A percentile compares a stretch with the other conserved stretches of the same genome.
phyloP scores from a whole-genome alignment of 2,329 filamentous ascomycete species.

The Penicillium sp. region DNA sequence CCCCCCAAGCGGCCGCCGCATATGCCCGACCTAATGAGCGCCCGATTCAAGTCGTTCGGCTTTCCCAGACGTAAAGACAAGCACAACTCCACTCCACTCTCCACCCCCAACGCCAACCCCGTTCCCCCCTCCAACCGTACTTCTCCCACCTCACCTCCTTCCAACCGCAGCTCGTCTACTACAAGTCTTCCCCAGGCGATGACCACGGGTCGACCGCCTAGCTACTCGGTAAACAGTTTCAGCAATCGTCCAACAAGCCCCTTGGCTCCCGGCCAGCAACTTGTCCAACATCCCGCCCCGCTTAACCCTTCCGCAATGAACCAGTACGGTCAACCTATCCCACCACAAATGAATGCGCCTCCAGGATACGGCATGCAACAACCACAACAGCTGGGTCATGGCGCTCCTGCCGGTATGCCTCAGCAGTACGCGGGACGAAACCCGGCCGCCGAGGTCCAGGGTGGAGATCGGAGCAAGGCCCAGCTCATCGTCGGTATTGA shows the following conservation, averaged over 20 bases:
- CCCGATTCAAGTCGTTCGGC: constrained; percentile 52
- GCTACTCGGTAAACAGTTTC: constrained; percentile 58
- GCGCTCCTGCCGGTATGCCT: constrained; percentile 27
- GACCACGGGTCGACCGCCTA: constrained; percentile 63
- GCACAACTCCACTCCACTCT: constrained; percentile 36
- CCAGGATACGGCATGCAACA: constrained; percentile 49
- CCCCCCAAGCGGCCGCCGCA: constrained; percentile 21
- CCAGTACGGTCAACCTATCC: constrained; percentile 48
- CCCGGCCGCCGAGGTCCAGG: constrained; percentile 70
- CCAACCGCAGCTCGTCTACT: constrained; percentile 47
- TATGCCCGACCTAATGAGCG: constrained; percentile 52
- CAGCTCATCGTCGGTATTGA: constrained; percentile 99
- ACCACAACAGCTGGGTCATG: constrained; percentile 27
- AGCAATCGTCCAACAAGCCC: constrained; percentile 51
- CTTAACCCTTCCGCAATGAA: constrained; percentile 54
- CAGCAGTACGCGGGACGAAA: constrained; percentile 34
- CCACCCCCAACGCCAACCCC: constrained; percentile 12
- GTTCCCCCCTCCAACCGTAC: constrained; percentile 36
- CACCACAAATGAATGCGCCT: constrained; percentile 40
- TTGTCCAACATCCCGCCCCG: constrained; percentile 50
- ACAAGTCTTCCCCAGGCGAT: constrained; percentile 52
- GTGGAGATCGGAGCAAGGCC: constrained; percentile 85
- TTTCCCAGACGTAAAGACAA: constrained; percentile 54
- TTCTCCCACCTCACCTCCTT: constrained; percentile 38
- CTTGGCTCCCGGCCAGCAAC: constrained; percentile 48